Base-by-base conservation (phyloP, 768 basidiomycete species). In the Rickenella mellea region DNA sequence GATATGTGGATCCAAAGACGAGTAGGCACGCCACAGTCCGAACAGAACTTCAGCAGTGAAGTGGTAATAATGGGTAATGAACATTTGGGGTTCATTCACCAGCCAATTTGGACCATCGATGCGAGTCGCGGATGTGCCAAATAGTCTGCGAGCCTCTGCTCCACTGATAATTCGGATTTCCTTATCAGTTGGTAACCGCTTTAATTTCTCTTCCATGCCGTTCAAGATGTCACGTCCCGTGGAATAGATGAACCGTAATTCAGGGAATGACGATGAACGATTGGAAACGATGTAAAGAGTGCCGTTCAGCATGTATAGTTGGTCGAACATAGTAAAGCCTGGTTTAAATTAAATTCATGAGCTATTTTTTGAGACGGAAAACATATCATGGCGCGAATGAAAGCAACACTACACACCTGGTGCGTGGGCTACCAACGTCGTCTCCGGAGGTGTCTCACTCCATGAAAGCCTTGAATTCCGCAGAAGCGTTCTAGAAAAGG, bases 271-370 rank as follows among this genome's bases (percentile, higher is more conserved):
- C 8, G 70, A 65, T 6, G 83, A 83, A 15, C 78, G 63, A 57
- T 90, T 78, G 3, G 82, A 75, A 30, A 97, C 88, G 49, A 94
- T 68, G 56, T 80, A 91, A 27, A 85, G 72, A 6, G 84, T 81
- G 33, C 88, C 88, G 49, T 90, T 87, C 51, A 78, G 65, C 43
- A 90, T 61, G 55, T 87, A 94, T 8, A 94, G 69, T 43, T 72
- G 76, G 62, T 92, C 87, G 46, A 91, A 80, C 40, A 92, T 78
- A 1, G 90, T 88, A 90, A 88, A 96, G 25, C 91, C 90, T 91
- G 54, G n/a, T n/a, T n/a, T 22, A 27, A 4, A 37, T 25, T 19
- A n/a, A 24, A n/a, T 38, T 35, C 14, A 27, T 40, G 17, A 30
- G 24, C 20, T 10, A n/a, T 14, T 7, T 20, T 7, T 27, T 12